Evolutionary conservation across 1,284 basidiomycete species (phyloP).

Genomic region (Grifola frondosa): DNA sequence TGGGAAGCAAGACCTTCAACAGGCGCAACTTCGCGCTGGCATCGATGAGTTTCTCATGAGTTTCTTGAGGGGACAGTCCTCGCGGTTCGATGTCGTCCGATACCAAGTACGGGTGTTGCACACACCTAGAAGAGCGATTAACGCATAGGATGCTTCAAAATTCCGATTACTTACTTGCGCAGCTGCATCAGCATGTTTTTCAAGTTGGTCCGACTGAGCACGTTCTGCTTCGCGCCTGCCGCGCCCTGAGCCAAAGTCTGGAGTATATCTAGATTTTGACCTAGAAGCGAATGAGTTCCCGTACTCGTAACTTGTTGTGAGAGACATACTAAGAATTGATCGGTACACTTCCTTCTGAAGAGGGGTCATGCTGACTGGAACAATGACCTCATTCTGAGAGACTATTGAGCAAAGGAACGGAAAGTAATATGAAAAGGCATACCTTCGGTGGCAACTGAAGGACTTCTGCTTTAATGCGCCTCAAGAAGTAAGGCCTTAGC

Average conservation of each 20-base stretch:
- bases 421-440: slow-evolving; percentile 11
- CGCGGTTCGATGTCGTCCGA: slow-evolving; percentile 80
- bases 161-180: slow-evolving; percentile 58
- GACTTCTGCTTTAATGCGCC: slow-evolving; percentile 91
- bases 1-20: slow-evolving; percentile 80
- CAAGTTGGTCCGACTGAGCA: slow-evolving; percentile 47
- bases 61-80: slow-evolving; percentile 56
- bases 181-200: slow-evolving; percentile 88
- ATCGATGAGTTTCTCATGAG: slow-evolving; percentile 80
- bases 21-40: slow-evolving; percentile 88
- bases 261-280: slow-evolving; percentile 67
- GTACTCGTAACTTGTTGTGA: not conserved
- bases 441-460: slow-evolving; percentile 92
- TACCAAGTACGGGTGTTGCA: slow-evolving; percentile 91
- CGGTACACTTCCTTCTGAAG: slow-evolving; percentile 91
- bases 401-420: not conserved
- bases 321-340: slow-evolving; percentile 66
- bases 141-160: not conserved
- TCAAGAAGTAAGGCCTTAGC: slow-evolving; percentile 89
- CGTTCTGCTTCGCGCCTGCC: slow-evolving; percentile 35
- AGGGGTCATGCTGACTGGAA: slow-evolving; percentile 87
- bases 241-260: slow-evolving; percentile 50
- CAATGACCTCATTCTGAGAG: slow-evolving; percentile 80
- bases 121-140: slow-evolving; percentile 47
- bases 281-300: slow-evolving; percentile 34